Base-by-base conservation (phyloP, 176 grass and related monocot genomes). In the Hsuehochloa calcarea region DNA sequence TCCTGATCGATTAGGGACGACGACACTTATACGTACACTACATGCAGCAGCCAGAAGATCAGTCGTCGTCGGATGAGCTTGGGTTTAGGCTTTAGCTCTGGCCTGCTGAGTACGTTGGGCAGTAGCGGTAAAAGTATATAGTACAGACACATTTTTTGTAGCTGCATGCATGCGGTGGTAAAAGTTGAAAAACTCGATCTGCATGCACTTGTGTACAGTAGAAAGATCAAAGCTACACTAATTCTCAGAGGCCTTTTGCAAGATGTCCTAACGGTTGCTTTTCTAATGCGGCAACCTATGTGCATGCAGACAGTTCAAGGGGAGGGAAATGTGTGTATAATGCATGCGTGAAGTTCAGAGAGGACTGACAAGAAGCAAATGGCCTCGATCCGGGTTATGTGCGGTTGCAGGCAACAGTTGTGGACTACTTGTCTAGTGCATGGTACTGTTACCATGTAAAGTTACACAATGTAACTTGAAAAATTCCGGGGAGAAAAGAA, bases 51-150 rank as follows among this genome's bases (percentile, higher is more conserved):
- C 3, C 26, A 15, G 29, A 45, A 51, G 78, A 68, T 35, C 27
- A 39, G 45, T 81, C 79, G 49, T 54, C 37, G 15, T 72, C 68
- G 19, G 66, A 82, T 59, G 51, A 62, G 26, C 80, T 1, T 73
- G 55, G 39, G 37, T 73, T 49, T 83, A 73, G 80, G 80, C 68
- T 83, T 83, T 83, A 35, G 47, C 4, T 73, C 80, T 72, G 68
- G 41, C 55, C 23, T 50, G 27, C 27, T 14, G 17, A 31, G 26
- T 22, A 31, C 5, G 44, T 10, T 64, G 66, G 22, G 77, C 66
- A 22, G 67, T 4, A 20, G 68, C 54, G 41, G 68, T 62, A 61
- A 47, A 73, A 72, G 25, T 61, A 68, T 54, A 16, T 0, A 16
- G 62, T 50, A 10, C 43, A 8, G 3, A 16, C 43, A 8, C 8